Evolutionary conservation across 1,139 yeast genomes (phyloP).

Genomic region (Pichia sp.): DNA sequence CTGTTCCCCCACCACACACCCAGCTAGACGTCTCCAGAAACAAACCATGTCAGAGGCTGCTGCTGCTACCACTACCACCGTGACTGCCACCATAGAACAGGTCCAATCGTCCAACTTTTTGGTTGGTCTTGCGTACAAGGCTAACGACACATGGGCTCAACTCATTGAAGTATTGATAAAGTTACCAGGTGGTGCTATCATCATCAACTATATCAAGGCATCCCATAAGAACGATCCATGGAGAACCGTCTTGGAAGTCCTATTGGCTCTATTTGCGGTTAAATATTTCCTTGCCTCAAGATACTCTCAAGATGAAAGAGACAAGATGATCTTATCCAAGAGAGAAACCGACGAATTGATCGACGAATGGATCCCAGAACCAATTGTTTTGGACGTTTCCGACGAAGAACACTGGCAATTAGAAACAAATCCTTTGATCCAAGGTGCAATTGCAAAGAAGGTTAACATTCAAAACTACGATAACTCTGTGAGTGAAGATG

Average conservation of each 20-base stretch:
- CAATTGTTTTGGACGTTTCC: constrained; percentile 58
- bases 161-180: constrained; percentile 22
- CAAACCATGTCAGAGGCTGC: background rate
- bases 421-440: constrained; percentile 59
- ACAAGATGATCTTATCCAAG: constrained; percentile 60
- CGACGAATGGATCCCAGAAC: constrained; percentile 91
- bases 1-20: no score
- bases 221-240: constrained; percentile 95
- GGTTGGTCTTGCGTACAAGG: constrained; percentile 26
- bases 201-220: constrained; percentile 76
- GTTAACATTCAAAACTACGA: constrained; percentile 23
- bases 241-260: constrained; percentile 78
- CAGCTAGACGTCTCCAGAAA: no score
- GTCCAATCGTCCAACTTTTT: constrained; percentile 28
- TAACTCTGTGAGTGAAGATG: constrained; percentile 27
- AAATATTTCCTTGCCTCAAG: constrained; percentile 82
- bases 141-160: constrained; percentile 25
- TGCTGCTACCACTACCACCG: background rate
- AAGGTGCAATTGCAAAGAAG: constrained; percentile 50
- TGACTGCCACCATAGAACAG: background rate
- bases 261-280: constrained; percentile 79
- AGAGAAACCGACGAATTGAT: constrained; percentile 80
- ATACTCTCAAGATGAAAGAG: constrained; percentile 75
- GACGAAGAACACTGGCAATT: constrained; percentile 61
- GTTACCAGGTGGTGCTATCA: constrained; percentile 80